Evolutionary conservation across 805 yeast genomes (phyloP).

Genomic region (Wickerhamiella vanderwaltii): DNA sequence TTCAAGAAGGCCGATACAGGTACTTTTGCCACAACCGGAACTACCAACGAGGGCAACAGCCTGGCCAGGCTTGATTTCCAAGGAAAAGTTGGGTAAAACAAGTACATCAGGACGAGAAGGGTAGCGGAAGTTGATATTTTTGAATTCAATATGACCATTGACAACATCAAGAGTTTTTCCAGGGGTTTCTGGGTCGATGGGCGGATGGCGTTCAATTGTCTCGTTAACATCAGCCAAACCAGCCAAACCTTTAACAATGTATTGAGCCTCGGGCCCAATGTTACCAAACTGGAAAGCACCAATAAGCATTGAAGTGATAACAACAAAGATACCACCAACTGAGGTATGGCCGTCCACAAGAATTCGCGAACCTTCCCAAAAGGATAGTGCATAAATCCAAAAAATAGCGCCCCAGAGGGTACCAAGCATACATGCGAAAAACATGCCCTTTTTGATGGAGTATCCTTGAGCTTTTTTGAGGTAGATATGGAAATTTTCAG

Average conservation of each 20-base stretch:
- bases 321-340: slow-evolving; percentile 30
- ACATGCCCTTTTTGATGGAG: slow-evolving; percentile 22
- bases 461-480: slow-evolving; percentile 23
- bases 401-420: slow-evolving; percentile 29
- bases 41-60: slow-evolving; percentile 95
- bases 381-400: slow-evolving; percentile 31
- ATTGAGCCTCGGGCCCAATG: slow-evolving; percentile 32
- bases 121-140: slow-evolving; percentile 80
- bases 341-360: slow-evolving; percentile 26
- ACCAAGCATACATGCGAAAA: slow-evolving; percentile 29
- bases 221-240: slow-evolving; percentile 32
- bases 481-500: slow-evolving; percentile 25
- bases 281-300: slow-evolving; percentile 34
- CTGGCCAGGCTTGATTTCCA: slow-evolving; percentile 74
- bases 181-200: slow-evolving; percentile 27
- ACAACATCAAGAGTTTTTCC: slow-evolving; percentile 22
- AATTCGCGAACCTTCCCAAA: slow-evolving; percentile 34
- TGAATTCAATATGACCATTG: slow-evolving; percentile 61
- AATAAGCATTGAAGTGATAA: slow-evolving; percentile 31
- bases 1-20: slow-evolving; percentile 71
- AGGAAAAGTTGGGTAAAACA: slow-evolving; percentile 62
- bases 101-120: slow-evolving; percentile 68
- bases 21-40: slow-evolving; percentile 92
- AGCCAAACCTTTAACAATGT: slow-evolving; percentile 31
- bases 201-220: slow-evolving; percentile 33